Base-by-base conservation (phyloP, 1,284 basidiomycete genomes). In the Pisolithus thermaeus region DNA sequence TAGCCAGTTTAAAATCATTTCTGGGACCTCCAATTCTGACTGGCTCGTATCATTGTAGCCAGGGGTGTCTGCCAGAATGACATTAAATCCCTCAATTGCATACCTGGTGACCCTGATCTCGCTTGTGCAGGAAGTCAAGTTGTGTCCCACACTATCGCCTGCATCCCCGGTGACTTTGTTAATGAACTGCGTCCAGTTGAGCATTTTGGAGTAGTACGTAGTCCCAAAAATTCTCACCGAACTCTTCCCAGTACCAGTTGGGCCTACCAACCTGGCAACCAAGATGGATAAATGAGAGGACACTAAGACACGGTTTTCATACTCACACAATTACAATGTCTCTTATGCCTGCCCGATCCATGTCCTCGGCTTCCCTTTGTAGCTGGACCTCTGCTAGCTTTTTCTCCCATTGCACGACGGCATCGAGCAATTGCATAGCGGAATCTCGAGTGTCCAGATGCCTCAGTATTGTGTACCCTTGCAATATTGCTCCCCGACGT, bases 371-470 rank as follows among this genome's bases (percentile, higher is more conserved):
- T 41, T 27, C 25, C 7, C 25, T 27, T 27, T 27, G 25, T 27
- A 47, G 16, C 12, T 22, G 14, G 4, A 28, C 38, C 16, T n/a
- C 3, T 14, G 20, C 43, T 35, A 20, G 27, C 27, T 12, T 0
- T 3, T 7, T 20, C 4, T 43, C 51, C 25, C 12, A 9, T 16
- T 28, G 7, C 8, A 16, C 41, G 23, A 61, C 41, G 4, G 1
- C 16, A 49, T 12, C 52, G 43, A 60, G 18, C 11, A 62, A 16
- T 7, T 25, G 14, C 28, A 47, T 52, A 20, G 49, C 9, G 1
- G 58, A 58, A 12, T 51, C 30, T 3, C 51, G 47, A 11, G 52
- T 47, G n/a, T 30, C 44, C 43, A 46, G 41, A 22, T 56, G 59
- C 2, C 46, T 2, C 27, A 7, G 28, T 30, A 49, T 22, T 5